phyloP scores from a whole-genome alignment of 2,329 filamentous ascomycete genomes.

The Neodidymelliopsis sp. region DNA sequence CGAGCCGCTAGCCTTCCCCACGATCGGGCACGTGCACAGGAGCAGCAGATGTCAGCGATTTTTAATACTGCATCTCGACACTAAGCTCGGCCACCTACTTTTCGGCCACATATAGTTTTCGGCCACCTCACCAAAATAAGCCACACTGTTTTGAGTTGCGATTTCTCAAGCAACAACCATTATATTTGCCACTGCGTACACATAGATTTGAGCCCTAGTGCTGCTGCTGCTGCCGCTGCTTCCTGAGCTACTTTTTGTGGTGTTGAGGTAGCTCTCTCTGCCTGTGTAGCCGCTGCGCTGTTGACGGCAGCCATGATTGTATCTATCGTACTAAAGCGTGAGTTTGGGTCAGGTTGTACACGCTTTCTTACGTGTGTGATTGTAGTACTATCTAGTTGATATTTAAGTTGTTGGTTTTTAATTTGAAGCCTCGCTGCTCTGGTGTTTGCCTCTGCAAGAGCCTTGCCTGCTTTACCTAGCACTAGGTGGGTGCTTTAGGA shows the following conservation, averaged over 20 bases:
- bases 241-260: conserved; percentile 7
- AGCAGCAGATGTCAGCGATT: no score
- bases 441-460: conserved; percentile 12
- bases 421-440: conserved; percentile 11
- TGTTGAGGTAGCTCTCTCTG: not conserved
- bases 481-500: conserved; percentile 2
- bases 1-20: no score
- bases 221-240: conserved; percentile 8
- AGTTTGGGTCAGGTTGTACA: conserved; percentile 21
- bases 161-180: conserved; percentile 4
- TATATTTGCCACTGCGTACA: conserved; percentile 20
- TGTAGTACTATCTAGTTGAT: conserved; percentile 12
- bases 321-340: conserved; percentile 19
- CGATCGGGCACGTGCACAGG: no score
- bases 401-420: conserved; percentile 17
- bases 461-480: conserved; percentile 20
- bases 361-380: conserved; percentile 3
- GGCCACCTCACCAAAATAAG: no score
- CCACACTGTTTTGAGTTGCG: no score
- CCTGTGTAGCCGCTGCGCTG: not conserved
- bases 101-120: no score
- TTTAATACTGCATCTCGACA: no score
- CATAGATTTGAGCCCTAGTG: conserved; percentile 8
- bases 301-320: conserved; percentile 11
- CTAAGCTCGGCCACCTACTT: no score